phyloP scores from a whole-genome alignment of 257 asterid species.

The Fraxinus pennsylvanica region DNA sequence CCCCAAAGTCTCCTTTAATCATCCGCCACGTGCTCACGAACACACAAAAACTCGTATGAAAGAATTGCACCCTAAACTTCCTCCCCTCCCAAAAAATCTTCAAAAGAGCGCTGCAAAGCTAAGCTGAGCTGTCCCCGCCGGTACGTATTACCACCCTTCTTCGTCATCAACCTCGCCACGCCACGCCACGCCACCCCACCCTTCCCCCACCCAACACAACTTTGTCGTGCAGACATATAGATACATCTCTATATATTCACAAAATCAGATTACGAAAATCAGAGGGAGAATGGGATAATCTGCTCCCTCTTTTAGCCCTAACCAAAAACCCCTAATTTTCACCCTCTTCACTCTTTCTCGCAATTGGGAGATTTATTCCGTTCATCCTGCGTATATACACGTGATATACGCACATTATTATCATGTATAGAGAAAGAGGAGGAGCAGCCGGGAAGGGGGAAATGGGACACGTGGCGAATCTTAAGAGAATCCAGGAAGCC shows the following conservation, averaged over 20 bases:
- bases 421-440: slow-evolving; percentile 38
- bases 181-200: background rate
- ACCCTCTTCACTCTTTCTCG: background rate
- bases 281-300: background rate
- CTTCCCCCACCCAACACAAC: too few species aligned
- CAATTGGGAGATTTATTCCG: background rate
- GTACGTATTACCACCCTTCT: background rate
- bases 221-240: background rate
- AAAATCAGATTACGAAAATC: background rate
- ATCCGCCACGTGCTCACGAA: background rate
- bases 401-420: slow-evolving; percentile 9
- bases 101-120: background rate
- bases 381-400: background rate
- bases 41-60: background rate
- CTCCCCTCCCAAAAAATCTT: background rate
- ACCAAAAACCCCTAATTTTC: background rate
- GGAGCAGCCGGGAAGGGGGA: slow-evolving; percentile 43
- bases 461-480: slow-evolving; percentile 46
- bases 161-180: background rate
- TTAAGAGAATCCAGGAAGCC: slow-evolving; percentile 52
- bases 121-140: slow-evolving; percentile 4
- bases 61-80: background rate
- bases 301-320: background rate
- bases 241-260: background rate
- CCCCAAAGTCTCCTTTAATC: background rate